Evolutionary conservation across 2,329 filamentous ascomycete genomes (phyloP), one percentile per base, ranked within the genome.

Genomic region (Calonectria leucothoes): DNA sequence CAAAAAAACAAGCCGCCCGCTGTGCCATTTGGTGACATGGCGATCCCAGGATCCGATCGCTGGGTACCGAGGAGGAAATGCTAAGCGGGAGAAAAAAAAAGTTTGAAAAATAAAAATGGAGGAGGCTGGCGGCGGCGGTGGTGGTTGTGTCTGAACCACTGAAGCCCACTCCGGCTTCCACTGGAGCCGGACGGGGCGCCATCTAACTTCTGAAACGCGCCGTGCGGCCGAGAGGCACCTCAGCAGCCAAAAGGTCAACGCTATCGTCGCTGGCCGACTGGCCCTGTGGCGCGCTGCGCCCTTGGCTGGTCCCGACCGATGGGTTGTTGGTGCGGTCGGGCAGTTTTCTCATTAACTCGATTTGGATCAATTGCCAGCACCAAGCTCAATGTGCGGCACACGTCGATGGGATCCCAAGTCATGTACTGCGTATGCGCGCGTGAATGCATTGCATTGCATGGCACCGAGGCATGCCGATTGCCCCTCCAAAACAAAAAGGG

Each of bases 171-270:
- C 35, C 55, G 55, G 55, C 8, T 23, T 61, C 35, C 20, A 17
- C 33, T 70, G 42, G 51, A 49, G 66, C 55, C 49, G 67, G 63
- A 52, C 61, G 75, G 77, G 77, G 63, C 76, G 72, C 77, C 66
- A 78, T 78, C 76, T 74, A 51, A 63, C 39, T 78, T 70, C 76
- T 80, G 78, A 80, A 80, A 80, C 78, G 72, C 76, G 73, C 76
- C 73, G 77, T 71, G 68, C 67, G 52, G 39, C 25, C 17, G 45
- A 51, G 67, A 66, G 42, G 66, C 37, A 45, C 42, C 23, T 23
- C 42, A 42, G 37, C 37, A 45, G 23, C 20, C 25, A 35, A 35
- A 64, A 52, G 37, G 49, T 35, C 37, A 33, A n/a, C 39, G 52
- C 35, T 27, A 52, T 51, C 25, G 33, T 10, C 14, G 14, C 15